A percentile compares a stretch with the other conserved stretches of the same genome.
Conservation (phyloP, 495 filamentous ascomycete species). For the Annulohypoxylon maeteangense region DNA sequence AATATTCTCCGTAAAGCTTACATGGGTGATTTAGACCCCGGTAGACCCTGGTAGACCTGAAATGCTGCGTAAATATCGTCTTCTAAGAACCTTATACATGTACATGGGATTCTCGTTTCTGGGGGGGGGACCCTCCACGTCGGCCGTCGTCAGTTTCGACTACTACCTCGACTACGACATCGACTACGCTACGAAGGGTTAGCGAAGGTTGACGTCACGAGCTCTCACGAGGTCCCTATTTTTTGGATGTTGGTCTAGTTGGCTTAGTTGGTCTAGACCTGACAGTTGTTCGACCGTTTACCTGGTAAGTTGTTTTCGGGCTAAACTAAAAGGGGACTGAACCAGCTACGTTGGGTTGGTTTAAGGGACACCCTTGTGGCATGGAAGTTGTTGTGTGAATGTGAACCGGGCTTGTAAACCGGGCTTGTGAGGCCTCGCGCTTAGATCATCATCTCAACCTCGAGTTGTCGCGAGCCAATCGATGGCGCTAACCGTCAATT, state of each 20-base stretch:
- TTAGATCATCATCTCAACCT: constrained; percentile 31
- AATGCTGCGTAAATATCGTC: constrained; percentile 23
- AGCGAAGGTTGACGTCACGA: constrained; percentile 32
- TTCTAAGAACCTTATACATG: constrained; percentile 30
- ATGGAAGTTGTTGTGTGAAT: too few species aligned
- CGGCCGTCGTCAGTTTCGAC: not conserved
- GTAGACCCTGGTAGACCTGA: constrained; percentile 22
- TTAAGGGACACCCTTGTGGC: not conserved
- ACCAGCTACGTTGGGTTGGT: not conserved
- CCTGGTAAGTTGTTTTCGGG: not conserved
- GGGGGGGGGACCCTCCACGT: not conserved
- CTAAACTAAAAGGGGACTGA: constrained; percentile 2
- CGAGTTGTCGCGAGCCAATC: constrained; percentile 24
- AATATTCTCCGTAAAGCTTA: constrained; percentile 25
- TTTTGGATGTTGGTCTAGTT: constrained; percentile 1
- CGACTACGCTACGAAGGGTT: not conserved
- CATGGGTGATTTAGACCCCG: constrained; percentile 12
- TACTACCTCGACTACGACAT: not conserved
- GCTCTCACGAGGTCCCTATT: constrained; percentile 23
- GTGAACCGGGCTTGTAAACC: not conserved
- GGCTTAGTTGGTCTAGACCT: not conserved
- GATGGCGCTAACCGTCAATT: constrained; percentile 5
- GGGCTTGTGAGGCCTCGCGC: constrained; percentile 33
- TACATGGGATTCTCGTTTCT: constrained; percentile 5
- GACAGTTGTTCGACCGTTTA: not conserved